phyloP scores from a whole-genome alignment of 2,329 filamentous ascomycete genomes.

The Trichoderma endophyticum region DNA sequence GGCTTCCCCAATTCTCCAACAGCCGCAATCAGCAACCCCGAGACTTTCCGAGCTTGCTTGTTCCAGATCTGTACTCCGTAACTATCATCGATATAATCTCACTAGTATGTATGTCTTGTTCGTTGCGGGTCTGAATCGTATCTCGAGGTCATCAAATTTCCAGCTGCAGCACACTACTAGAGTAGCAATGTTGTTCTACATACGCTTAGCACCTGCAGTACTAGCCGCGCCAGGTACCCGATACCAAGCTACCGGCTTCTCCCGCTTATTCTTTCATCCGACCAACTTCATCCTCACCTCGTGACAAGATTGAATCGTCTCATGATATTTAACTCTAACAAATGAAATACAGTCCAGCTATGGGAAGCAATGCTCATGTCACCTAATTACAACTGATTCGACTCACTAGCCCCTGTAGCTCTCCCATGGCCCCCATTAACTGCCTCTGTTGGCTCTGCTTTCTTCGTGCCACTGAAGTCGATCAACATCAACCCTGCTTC shows the following conservation, averaged over 20 bases:
- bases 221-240: not conserved
- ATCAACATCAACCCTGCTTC: not conserved
- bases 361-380: slow-evolving; percentile 17
- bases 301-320: not conserved
- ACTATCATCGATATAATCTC: not conserved
- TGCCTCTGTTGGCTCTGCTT: not conserved
- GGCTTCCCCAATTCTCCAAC: not conserved
- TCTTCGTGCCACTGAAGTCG: not conserved
- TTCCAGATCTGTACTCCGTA: not conserved
- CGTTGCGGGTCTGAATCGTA: not conserved
- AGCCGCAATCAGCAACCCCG: slow-evolving; percentile 2
- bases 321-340: slow-evolving; percentile 15
- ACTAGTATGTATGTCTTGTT: not conserved
- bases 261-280: slow-evolving; percentile 15
- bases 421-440: not conserved
- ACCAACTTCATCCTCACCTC: not conserved
- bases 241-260: not conserved
- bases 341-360: slow-evolving; percentile 19
- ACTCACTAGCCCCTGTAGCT: not conserved
- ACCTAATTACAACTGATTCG: slow-evolving; percentile 12
- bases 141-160: not conserved
- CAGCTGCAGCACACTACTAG: not conserved
- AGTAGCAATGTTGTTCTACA: not conserved
- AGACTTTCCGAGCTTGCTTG: slow-evolving; percentile 13
- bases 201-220: not conserved